phyloP scores from a whole-genome alignment of 306 rosid species.

The Abrus pulchellus region DNA sequence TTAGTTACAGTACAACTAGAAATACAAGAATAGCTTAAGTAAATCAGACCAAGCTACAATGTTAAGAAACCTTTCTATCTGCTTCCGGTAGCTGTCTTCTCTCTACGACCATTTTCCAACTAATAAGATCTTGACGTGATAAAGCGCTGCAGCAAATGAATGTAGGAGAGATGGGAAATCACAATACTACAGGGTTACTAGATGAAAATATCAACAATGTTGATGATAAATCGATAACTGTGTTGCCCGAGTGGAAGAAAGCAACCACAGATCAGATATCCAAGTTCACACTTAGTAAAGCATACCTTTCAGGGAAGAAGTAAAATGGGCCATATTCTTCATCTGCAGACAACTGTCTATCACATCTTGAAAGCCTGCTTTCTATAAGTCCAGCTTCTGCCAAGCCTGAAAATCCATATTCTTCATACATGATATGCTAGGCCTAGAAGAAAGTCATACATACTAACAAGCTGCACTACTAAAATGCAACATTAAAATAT shows the following conservation, averaged over 20 bases:
- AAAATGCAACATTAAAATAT: conserved; percentile 21
- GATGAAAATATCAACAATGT: conserved; percentile 17
- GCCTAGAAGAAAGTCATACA: not conserved
- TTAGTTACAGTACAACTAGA: conserved; percentile 38
- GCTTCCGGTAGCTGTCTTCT: conserved; percentile 78
- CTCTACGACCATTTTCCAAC: conserved; percentile 85
- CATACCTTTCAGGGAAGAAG: conserved; percentile 79
- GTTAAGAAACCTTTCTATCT: conserved; percentile 63
- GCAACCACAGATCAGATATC: conserved; percentile 20
- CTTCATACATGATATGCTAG: conserved; percentile 24
- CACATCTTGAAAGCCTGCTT: conserved; percentile 77
- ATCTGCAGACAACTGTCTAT: conserved; percentile 59
- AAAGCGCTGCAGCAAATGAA: conserved; percentile 64
- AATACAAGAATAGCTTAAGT: conserved; percentile 26
- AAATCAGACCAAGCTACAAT: conserved; percentile 41
- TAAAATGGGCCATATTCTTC: conserved; percentile 61
- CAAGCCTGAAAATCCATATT: conserved; percentile 65
- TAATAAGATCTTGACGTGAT: conserved; percentile 85
- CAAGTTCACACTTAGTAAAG: conserved; percentile 28
- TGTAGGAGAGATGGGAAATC: conserved; percentile 11
- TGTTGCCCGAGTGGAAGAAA: not conserved
- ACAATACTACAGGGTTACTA: not conserved
- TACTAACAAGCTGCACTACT: not conserved
- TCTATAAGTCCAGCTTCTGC: conserved; percentile 90
- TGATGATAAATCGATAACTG: not conserved